A percentile compares a stretch with the other conserved stretches of the same genome.
These are phyloP conservation scores for Gloeopeniophorella convolvens DNA, from an alignment of 768 basidiomycete genomes.

Conservation along the genomic window DNA sequence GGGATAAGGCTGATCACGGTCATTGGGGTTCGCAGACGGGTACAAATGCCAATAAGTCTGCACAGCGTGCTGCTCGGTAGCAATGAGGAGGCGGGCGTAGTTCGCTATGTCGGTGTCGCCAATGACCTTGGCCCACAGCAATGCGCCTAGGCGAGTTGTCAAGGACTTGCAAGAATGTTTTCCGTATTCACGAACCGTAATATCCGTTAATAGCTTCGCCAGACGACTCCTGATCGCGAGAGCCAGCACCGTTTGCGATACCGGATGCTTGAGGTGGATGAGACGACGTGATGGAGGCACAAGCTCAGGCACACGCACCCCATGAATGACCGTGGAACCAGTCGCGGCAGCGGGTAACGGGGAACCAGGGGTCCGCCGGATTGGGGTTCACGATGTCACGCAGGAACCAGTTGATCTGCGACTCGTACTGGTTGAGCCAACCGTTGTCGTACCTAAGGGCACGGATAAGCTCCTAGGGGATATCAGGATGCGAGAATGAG, in stretches of 20 bases:
- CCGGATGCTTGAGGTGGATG: slow-evolving; percentile 28
- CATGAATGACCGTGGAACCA: slow-evolving; percentile 36
- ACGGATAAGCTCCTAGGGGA: not conserved
- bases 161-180: not conserved
- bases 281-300: not conserved
- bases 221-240: slow-evolving; percentile 31
- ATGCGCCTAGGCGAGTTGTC: slow-evolving; percentile 8
- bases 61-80: slow-evolving; percentile 31
- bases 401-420: slow-evolving; percentile 26
- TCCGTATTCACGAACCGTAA: slow-evolving; percentile 22
- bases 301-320: slow-evolving; percentile 22
- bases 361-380: slow-evolving; percentile 28
- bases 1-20: slow-evolving; percentile 32
- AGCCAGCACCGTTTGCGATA: slow-evolving; percentile 30
- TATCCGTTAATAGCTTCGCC: slow-evolving; percentile 33
- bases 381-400: slow-evolving; percentile 33
- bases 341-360: slow-evolving; percentile 29
- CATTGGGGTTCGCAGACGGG: slow-evolving; percentile 27
- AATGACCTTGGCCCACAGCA: slow-evolving; percentile 29
- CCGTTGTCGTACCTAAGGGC: slow-evolving; percentile 22
- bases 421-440: slow-evolving; percentile 27
- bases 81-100: slow-evolving; percentile 30
- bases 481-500: not conserved
- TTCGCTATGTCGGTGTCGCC: slow-evolving; percentile 29
- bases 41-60: slow-evolving; percentile 34